Evolutionary conservation across 176 grass and related monocot species (phyloP).

Genomic region (Musa itinerans): DNA sequence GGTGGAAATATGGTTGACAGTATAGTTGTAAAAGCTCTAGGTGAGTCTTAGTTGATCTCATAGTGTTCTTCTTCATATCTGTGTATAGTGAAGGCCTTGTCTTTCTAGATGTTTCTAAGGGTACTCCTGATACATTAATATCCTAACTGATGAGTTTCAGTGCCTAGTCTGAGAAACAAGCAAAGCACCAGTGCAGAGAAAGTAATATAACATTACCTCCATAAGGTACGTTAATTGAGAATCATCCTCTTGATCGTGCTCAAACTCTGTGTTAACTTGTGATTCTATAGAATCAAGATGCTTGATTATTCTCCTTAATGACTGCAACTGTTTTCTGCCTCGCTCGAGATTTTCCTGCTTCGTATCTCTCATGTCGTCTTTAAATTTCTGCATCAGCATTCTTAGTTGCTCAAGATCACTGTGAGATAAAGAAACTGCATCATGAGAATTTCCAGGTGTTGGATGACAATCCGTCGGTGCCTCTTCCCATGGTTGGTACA

Average conservation of each 20-base stretch:
- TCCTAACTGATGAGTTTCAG: background rate
- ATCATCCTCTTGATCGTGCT: background rate
- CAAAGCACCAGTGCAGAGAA: background rate
- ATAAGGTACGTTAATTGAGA: background rate
- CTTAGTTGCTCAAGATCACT: slow-evolving; percentile 15
- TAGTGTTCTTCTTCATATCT: no score
- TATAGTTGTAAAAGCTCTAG: no score
- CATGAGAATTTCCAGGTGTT: background rate
- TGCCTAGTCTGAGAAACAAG: background rate
- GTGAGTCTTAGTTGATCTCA: no score
- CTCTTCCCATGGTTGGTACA: background rate
- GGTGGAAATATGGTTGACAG: no score
- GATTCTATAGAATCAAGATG: slow-evolving; percentile 25
- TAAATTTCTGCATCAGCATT: slow-evolving; percentile 17
- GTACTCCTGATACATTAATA: no score
- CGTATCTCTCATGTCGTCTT: slow-evolving; percentile 22
- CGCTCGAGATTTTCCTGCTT: slow-evolving; percentile 11
- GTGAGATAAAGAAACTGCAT: background rate
- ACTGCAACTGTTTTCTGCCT: slow-evolving; percentile 17
- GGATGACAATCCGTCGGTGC: background rate
- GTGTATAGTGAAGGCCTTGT: no score
- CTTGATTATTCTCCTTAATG: slow-evolving; percentile 17
- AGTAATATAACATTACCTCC: background rate
- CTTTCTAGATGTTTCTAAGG: no score
- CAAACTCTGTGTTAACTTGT: background rate